Conservation (phyloP, 2,329 filamentous ascomycete species). For the Trichophyton schoenleinii region DNA sequence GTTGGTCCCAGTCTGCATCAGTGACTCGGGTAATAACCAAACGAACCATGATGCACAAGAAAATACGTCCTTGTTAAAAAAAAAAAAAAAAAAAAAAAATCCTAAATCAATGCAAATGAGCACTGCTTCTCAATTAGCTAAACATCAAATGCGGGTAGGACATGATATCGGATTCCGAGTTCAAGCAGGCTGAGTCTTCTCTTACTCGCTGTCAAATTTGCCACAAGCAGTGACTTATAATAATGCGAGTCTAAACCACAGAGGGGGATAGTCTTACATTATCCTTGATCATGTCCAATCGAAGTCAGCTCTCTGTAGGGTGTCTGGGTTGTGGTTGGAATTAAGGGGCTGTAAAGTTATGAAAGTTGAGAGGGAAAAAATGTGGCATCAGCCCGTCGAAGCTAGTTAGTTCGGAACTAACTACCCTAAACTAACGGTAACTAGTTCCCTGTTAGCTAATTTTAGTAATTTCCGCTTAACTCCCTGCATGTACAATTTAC, state of each 20-base stretch:
- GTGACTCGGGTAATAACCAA: slow-evolving; percentile 7
- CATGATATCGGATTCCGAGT: neutral
- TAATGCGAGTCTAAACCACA: neutral
- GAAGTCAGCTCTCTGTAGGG: neutral
- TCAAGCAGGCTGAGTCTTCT: neutral
- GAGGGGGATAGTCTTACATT: neutral
- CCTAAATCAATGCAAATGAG: neutral
- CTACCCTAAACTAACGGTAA: too few relatives aligned
- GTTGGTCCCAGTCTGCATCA: slow-evolving; percentile 11
- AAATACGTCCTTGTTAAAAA: neutral
- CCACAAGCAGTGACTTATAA: neutral
- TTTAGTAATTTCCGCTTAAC: neutral
- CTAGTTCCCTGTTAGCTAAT: neutral
- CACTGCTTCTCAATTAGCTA: neutral
- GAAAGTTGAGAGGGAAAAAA: neutral
- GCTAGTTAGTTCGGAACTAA: neutral
- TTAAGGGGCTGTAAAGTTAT: neutral
- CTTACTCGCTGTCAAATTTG: neutral
- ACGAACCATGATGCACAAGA: slow-evolving; percentile 3
- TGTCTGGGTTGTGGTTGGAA: neutral
- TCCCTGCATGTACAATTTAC: neutral
- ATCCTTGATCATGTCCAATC: neutral
- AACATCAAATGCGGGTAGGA: neutral
- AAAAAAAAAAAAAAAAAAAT: too few relatives aligned
- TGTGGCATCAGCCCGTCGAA: neutral